Percentiles rank a stretch among this genome's conserved stretches.
These are phyloP conservation scores for Solanum sitiens DNA, from an alignment of 257 asterid species.

Conservation along the genomic window DNA sequence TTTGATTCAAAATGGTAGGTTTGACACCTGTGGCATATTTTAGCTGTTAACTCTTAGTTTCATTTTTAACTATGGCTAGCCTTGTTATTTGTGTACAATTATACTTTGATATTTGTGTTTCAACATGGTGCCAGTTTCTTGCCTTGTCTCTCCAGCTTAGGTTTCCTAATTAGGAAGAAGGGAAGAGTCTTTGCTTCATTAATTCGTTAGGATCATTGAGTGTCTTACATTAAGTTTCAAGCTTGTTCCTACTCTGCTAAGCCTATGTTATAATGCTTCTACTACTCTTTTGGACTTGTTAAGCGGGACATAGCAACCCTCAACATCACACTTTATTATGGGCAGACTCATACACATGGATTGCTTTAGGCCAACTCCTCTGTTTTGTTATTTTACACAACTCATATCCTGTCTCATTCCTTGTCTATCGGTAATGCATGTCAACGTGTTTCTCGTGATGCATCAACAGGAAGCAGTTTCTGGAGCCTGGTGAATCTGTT, in stretches of 20 bases:
- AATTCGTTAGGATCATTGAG: not conserved
- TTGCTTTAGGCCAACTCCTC: not conserved
- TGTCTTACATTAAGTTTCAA: not conserved
- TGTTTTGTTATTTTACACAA: not conserved
- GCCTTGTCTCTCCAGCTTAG: not conserved
- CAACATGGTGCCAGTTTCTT: not conserved
- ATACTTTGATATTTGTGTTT: not conserved
- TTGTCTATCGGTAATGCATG: not conserved
- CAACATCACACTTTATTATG: not conserved
- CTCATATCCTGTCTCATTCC: not conserved
- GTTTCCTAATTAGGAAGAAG: not conserved
- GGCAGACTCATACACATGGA: not conserved
- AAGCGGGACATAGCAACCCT: not conserved
- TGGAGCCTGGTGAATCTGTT: conserved; percentile 97
- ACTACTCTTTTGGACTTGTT: not conserved
- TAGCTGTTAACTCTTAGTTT: not conserved
- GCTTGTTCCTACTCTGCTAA: not conserved
- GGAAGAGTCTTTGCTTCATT: not conserved
- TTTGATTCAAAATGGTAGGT: conserved; percentile 93
- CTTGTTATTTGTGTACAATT: not conserved
- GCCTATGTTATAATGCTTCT: not conserved
- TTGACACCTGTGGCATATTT: not conserved
- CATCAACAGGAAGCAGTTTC: conserved; percentile 72
- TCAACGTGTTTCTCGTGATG: not conserved
- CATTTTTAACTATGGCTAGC: not conserved